Percentiles rank a stretch among this genome's conserved stretches.
Evolutionary conservation across 805 yeast species (phyloP).

Genomic region (Kodamaea sagamina): DNA sequence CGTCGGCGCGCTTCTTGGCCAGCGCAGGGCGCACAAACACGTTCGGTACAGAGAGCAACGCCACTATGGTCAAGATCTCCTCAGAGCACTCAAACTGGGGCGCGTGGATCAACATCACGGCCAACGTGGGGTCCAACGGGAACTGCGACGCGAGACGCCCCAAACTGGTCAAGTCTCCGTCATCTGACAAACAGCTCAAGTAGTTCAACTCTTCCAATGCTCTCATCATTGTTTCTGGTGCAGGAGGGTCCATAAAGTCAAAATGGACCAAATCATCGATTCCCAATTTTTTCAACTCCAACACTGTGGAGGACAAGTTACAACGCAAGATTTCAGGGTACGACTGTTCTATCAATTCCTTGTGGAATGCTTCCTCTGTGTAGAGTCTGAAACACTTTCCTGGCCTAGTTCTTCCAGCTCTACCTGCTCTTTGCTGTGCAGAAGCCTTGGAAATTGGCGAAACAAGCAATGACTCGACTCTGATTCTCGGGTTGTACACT

Average conservation of each 20-base stretch:
- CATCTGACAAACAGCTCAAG: constrained; percentile 85
- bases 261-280: constrained; percentile 95
- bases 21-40: constrained; percentile 92
- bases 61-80: constrained; percentile 85
- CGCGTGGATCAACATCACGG: constrained; percentile 87
- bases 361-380: constrained; percentile 94
- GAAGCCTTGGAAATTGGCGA: constrained; percentile 97
- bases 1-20: constrained; percentile 88
- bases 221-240: constrained; percentile 99
- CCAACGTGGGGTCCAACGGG: constrained; percentile 94
- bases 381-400: constrained; percentile 96
- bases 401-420: constrained; percentile 99
- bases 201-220: constrained; percentile 94
- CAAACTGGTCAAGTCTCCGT: constrained; percentile 83
- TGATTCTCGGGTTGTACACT: constrained; percentile 92
- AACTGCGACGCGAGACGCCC: constrained; percentile 91
- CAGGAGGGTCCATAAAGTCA: constrained; percentile 99
- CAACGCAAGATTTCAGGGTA: constrained; percentile 94
- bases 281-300: constrained; percentile 91
- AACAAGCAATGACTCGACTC: constrained; percentile 91
- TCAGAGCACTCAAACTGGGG: constrained; percentile 84
- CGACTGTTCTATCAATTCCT: constrained; percentile 91
- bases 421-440: constrained; percentile 98
- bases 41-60: constrained; percentile 88
- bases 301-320: constrained; percentile 86